Evolutionary conservation across 1,139 yeast species (phyloP), one percentile per base, ranked within the genome.

Genomic region (Citeromyces siamensis): DNA sequence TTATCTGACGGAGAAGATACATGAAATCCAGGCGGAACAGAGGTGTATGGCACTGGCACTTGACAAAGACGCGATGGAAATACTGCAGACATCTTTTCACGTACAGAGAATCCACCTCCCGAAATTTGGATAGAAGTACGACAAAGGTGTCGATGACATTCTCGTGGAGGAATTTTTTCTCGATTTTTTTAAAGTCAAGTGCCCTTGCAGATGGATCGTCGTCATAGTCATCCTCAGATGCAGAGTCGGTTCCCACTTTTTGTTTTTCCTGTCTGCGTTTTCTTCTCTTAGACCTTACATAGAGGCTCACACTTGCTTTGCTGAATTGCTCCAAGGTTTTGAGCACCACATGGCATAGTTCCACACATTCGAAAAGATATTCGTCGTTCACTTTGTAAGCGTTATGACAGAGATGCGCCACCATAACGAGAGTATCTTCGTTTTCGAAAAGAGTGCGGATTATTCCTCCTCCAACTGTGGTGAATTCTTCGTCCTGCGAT

Each of bases 21-120:
- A 90, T 71, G 48, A 90, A 75, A 52, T 90, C 96, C 28, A 90
- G 55, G 35, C 95, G 64, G 49, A 67, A 80, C 31, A 88, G 60
- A 9, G 75, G 68, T n/a, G 65, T 48, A 26, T 75, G 74, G 41
- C 68, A 71, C 42, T 77, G 80, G 26, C 75, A 68, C 41, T 75
- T 66, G 37, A 79, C 77, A 46, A 86, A 76, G 0, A 85, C 56
- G 28, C 84, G 63, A 50, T 84, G 86, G 49, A 86, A 75, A 51
- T 75, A 88, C 1, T 78, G 64, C 20, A 90, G 52, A 16, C 81
- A 76, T 40, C 69, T 66, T 47, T 76, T 77, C 35, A 90, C 61
- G 40, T 79, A 79, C 9, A 60, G 66, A 37, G 70, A 72, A 1
- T 68, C 58, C 35, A 88, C 58, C 42, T 86, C 95, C 37, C 62